phyloP scores from a whole-genome alignment of 768 basidiomycete species.

The Crepidotus variabilis region DNA sequence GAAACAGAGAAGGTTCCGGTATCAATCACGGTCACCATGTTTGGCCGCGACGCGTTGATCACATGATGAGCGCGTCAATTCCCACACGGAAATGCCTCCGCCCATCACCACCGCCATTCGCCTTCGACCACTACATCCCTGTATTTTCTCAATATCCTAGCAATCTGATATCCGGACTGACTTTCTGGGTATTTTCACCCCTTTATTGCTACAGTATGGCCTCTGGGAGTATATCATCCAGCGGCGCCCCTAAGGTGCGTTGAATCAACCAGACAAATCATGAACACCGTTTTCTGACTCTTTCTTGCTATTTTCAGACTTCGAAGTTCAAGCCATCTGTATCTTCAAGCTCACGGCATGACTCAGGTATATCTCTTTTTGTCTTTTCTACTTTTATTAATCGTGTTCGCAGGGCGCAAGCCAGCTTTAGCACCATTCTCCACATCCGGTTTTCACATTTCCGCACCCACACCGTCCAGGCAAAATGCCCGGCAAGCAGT shows the following conservation, averaged over 20 bases:
- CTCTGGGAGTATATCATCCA: background rate
- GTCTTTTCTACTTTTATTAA: background rate
- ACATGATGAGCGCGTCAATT: slow-evolving; percentile 24
- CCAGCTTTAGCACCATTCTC: slow-evolving; percentile 36
- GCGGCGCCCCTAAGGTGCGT: slow-evolving; percentile 1
- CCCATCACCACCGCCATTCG: background rate
- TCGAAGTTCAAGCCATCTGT: slow-evolving; percentile 18
- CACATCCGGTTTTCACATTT: slow-evolving; percentile 36
- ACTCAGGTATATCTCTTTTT: background rate
- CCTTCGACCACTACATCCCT: background rate
- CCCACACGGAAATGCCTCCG: slow-evolving; percentile 17
- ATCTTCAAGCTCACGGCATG: slow-evolving; percentile 5
- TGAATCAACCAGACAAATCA: background rate
- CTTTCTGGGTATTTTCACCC: background rate
- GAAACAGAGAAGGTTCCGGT: background rate
- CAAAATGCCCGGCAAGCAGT: slow-evolving; percentile 20
- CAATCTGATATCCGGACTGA: background rate
- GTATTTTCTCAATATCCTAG: background rate
- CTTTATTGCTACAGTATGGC: background rate
- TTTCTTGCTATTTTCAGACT: slow-evolving; percentile 4
- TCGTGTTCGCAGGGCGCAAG: slow-evolving; percentile 15
- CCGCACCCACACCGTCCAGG: slow-evolving; percentile 12
- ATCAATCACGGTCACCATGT: background rate
- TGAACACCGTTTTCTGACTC: background rate
- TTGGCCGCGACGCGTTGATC: slow-evolving; percentile 12